Percentiles rank a stretch among this genome's conserved stretches.
These are phyloP conservation scores for Bigelowiella natans DNA, from an alignment of 78 protist species.

Conservation along the genomic window DNA sequence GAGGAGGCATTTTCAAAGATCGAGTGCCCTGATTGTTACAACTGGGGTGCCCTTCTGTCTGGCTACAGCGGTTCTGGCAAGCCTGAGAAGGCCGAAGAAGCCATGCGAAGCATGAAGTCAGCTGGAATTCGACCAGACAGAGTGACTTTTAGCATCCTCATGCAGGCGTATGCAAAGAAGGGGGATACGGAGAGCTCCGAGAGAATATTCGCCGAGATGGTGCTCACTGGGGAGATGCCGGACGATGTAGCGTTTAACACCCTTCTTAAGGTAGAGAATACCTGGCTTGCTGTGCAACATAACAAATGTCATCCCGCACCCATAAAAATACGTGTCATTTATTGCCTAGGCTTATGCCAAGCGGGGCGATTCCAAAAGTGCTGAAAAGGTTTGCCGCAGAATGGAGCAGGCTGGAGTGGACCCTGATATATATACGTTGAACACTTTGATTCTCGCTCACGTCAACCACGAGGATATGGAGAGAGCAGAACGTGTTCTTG, in stretches of 20 bases:
- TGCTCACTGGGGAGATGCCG: not conserved
- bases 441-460: not conserved
- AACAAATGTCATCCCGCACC: too few relatives aligned
- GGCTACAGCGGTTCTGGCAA: not conserved
- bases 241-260: not conserved
- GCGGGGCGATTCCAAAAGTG: not conserved
- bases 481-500: not conserved
- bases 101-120: not conserved
- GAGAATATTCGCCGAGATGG: not conserved
- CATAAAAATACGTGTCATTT: too few relatives aligned
- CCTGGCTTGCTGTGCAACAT: too few relatives aligned
- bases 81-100: not conserved
- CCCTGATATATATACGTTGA: not conserved
- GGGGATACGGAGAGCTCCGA: not conserved
- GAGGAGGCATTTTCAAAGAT: not conserved
- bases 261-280: not conserved
- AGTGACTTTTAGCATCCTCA: not conserved
- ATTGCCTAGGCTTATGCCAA: not conserved
- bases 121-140: not conserved
- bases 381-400: not conserved
- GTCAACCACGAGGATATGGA: not conserved
- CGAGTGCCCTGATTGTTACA: not conserved
- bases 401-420: not conserved
- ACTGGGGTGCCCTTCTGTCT: not conserved
- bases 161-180: not conserved